Percentiles rank a stretch among this genome's conserved stretches.
phyloP scores from a whole-genome alignment of 305 asterid species.

The Andrographis paniculata region DNA sequence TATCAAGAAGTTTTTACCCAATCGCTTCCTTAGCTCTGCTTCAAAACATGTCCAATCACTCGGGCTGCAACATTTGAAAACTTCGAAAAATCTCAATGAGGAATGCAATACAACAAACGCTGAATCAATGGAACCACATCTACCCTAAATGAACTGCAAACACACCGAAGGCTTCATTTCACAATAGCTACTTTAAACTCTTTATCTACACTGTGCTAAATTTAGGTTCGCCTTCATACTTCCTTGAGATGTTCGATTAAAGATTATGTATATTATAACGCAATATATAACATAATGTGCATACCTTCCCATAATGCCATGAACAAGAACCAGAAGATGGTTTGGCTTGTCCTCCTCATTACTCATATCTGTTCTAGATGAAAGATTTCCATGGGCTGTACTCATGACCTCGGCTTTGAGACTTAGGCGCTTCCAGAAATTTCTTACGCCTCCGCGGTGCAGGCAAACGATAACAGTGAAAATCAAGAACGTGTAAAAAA shows the following conservation, averaged over 20 bases:
- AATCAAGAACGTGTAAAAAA: constrained; percentile 7
- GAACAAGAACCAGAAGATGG: constrained; percentile 97
- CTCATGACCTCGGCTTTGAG: constrained; percentile 47
- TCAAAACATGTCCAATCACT: constrained; percentile 86
- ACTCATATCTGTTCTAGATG: constrained; percentile 35
- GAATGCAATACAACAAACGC: constrained; percentile 8
- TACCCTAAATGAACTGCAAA: neutral
- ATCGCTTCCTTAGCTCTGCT: constrained; percentile 71
- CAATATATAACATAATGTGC: constrained; percentile 8
- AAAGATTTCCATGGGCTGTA: constrained; percentile 46
- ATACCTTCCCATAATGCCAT: constrained; percentile 95
- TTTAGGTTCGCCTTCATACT: neutral
- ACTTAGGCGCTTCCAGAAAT: constrained; percentile 39
- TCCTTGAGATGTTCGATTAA: constrained; percentile 7
- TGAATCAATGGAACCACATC: too few relatives aligned
- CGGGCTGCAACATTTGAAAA: constrained; percentile 56
- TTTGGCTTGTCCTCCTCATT: constrained; percentile 55
- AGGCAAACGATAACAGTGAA: constrained; percentile 15
- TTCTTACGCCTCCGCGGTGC: constrained; percentile 38
- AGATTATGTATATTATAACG: too few relatives aligned
- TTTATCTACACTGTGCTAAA: neutral
- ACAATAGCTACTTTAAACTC: neutral
- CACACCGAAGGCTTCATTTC: neutral
- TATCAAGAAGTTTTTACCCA: constrained; percentile 65
- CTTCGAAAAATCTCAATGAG: constrained; percentile 19